Base-by-base conservation (phyloP, 345 rosid species). In the Leavenworthia alabamica region DNA sequence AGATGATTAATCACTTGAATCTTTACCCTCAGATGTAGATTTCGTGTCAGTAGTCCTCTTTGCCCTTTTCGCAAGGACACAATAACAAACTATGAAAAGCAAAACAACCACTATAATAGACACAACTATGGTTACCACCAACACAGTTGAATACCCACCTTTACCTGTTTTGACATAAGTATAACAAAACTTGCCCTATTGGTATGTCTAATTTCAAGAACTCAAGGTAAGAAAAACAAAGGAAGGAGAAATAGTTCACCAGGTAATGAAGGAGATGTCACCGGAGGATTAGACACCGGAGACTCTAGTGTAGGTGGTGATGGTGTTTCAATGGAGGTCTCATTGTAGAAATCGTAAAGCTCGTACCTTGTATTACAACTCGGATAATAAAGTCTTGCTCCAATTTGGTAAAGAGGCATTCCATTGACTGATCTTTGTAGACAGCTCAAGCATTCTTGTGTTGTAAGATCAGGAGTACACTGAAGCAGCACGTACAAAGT, bases 351-450 rank as follows among this genome's bases (percentile, higher is more conserved):
- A 0, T 5, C 14, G 50, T 62, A 62, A 8, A 60, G 3, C 54
- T 82, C 82, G 36, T 11, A 76, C 35, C 80, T 70, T 6, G 76
- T 3, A 26, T 60, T 62, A 59, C 83, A 84, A 42, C 82, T 84
- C 0, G 85, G 76, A 5, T 1, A 4, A n/a, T 75, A 3, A 16
- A 43, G 17, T 42, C 71, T 68, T 2, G 55, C 82, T 9, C 85
- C 87, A 7, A 2, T n/a, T 45, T 0, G 49, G 1, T 68, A 36
- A 2, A 5, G 3, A 8, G 60, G 58, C 20, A 74, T 23, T 5
- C 0, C 0, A 2, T 49, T 8, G 5, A 62, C 47, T 14, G 76
- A n/a, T n/a, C n/a, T n/a, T n/a, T n/a, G n/a, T n/a, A 82, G 61
- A 54, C 87, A 82, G 0, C 2, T 2, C 5, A 28, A 8, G 37